Evolutionary conservation across 208 protist genomes (phyloP).

Genomic region (Crithidia acanthocephali): DNA sequence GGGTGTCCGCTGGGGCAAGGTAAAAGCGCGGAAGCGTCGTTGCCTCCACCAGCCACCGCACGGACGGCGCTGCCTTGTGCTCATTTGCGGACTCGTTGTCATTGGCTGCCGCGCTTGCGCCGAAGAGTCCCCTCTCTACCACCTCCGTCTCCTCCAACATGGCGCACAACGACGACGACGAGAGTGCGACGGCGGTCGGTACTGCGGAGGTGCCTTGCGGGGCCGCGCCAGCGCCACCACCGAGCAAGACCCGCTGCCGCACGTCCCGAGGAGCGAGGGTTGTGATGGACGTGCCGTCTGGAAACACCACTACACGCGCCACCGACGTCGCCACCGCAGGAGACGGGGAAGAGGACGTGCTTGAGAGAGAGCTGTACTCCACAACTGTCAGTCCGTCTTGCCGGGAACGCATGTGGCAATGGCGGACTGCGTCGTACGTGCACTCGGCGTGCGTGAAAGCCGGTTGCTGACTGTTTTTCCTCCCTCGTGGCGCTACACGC

Average conservation of each 20-base stretch:
- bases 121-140: conserved; percentile 26
- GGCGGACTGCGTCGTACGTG: conserved; percentile 58
- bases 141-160: conserved; percentile 31
- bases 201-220: neutral
- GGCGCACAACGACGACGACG: conserved; percentile 25
- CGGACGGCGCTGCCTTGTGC: conserved; percentile 10
- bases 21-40: conserved; percentile 75
- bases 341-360: neutral
- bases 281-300: conserved; percentile 36
- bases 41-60: conserved; percentile 75
- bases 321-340: conserved; percentile 1
- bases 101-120: neutral
- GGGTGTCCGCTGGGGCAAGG: conserved; percentile 35
- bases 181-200: conserved; percentile 17
- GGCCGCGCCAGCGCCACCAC: neutral
- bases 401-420: conserved; percentile 60
- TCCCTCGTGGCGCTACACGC: conserved; percentile 11
- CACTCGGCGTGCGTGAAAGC: conserved; percentile 28
- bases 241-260: conserved; percentile 16
- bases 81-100: neutral
- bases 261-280: conserved; percentile 25
- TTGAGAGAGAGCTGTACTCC: conserved; percentile 42
- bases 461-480: conserved; percentile 1
- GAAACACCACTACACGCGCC: conserved; percentile 34
- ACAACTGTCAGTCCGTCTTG: conserved; percentile 67